These are phyloP conservation scores for Venturiaceae sp. DNA, from an alignment of 2,329 filamentous ascomycete species.

Conservation along the genomic window DNA sequence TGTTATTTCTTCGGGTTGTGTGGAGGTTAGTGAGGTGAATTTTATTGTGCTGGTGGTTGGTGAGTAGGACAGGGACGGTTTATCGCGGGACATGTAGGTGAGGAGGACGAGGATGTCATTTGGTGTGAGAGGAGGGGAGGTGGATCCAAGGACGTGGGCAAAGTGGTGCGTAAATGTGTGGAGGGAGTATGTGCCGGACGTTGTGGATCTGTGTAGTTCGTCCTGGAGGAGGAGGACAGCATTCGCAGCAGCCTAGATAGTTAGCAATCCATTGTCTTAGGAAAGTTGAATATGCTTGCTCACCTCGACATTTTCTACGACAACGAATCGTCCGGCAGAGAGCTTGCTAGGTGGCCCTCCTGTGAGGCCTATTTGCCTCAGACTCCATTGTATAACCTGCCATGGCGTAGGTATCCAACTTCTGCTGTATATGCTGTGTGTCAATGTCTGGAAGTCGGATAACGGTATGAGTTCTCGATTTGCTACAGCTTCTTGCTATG, in stretches of 20 bases:
- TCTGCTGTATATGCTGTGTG: slow-evolving; percentile 61
- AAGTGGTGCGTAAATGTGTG: slow-evolving; percentile 24
- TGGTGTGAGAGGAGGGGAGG: slow-evolving; percentile 15
- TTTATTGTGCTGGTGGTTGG: slow-evolving; percentile 70
- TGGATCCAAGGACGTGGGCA: slow-evolving; percentile 17
- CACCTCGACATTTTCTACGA: slow-evolving; percentile 42
- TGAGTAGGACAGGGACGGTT: slow-evolving; percentile 65
- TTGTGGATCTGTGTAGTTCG: slow-evolving; percentile 21
- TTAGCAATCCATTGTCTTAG: background rate
- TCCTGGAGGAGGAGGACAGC: slow-evolving; percentile 26
- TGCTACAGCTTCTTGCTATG: slow-evolving; percentile 57
- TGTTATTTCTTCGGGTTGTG: slow-evolving; percentile 28
- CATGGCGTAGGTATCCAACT: slow-evolving; percentile 59
- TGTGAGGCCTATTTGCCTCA: slow-evolving; percentile 58
- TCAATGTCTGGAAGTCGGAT: slow-evolving; percentile 54
- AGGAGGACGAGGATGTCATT: slow-evolving; percentile 70
- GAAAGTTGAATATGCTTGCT: background rate
- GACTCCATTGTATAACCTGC: slow-evolving; percentile 64
- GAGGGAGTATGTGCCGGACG: slow-evolving; percentile 24
- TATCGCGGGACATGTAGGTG: slow-evolving; percentile 41
- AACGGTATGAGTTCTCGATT: slow-evolving; percentile 62
- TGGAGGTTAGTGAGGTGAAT: slow-evolving; percentile 38
- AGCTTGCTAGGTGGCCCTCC: slow-evolving; percentile 46
- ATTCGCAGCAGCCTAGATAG: slow-evolving; percentile 26
- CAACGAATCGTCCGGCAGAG: slow-evolving; percentile 53